Base-by-base conservation (phyloP, 345 rosid genomes). In the Populus simonii region DNA sequence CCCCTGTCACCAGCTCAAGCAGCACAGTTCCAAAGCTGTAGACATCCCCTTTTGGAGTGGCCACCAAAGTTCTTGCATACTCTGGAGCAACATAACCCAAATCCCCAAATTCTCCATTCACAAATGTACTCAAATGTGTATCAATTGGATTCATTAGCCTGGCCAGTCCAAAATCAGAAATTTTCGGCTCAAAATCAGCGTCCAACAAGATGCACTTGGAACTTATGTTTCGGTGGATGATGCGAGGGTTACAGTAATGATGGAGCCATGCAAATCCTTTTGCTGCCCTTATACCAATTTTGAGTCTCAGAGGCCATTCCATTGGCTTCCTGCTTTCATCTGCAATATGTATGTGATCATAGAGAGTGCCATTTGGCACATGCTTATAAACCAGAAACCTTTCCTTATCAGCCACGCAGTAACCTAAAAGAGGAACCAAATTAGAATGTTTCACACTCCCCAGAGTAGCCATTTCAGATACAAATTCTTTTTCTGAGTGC, bases 81-180 rank as follows among this genome's bases (percentile, higher is more conserved):
- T 95, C 98, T 0, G 99, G 99, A 71, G 98, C 95, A 70, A 92
- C 96, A 76, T 95, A 92, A 79, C 98, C 98, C 76, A 93, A 83
- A 85, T 95, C 99, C 45, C 99, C 99, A 62, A 93, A 95, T 73
- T 95, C 99, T 23, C 99, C 99, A 87, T 95, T 95, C 76, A 95
- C 99, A 16, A 95, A 93, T 61, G 99, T 95, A 83, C 98, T 93
- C 81, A 95, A 78, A 87, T 95, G 99, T 2, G 97, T 95, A 78
- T 95, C 98, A 23, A 93, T 78, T 6, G 99, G 99, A 83, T 93
- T 92, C 99, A 95, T 93, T 74, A 95, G 88, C 84, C 99, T 90
- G 20, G 98, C 99, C 25, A 95, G 92, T 70, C 99, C 99, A 70
- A 95, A 95, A 85, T 95, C 99, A 0, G 98, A 95, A 81, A 93